Evolutionary conservation across 2,329 filamentous ascomycete genomes (phyloP).

Genomic region (Westerdykella sp.): DNA sequence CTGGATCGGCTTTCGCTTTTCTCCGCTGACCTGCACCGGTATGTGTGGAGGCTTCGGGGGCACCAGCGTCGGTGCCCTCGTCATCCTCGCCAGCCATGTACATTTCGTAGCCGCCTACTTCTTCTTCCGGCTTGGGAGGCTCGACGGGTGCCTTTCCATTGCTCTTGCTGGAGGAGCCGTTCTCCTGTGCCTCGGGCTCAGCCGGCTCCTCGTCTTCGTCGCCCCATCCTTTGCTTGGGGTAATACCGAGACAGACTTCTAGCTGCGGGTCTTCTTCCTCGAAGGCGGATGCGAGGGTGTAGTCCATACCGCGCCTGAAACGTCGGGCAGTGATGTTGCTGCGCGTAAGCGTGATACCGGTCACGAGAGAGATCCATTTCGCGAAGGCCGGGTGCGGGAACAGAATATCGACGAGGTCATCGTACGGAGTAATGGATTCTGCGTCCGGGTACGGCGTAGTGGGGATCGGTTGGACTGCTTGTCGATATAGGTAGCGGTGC

Average conservation of each 20-base stretch:
- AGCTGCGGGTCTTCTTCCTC: constrained; percentile 65
- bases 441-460: constrained; percentile 31
- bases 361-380: constrained; percentile 82
- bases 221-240: constrained; percentile 80
- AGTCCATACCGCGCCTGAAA: constrained; percentile 82
- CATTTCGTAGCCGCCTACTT: constrained; percentile 72
- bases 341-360: constrained; percentile 65
- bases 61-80: constrained; percentile 48
- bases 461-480: constrained; percentile 42
- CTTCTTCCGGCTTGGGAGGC: constrained; percentile 44
- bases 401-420: constrained; percentile 73
- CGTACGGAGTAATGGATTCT: constrained; percentile 48
- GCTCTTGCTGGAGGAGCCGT: constrained; percentile 23
- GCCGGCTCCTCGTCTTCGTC: constrained; percentile 55
- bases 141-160: constrained; percentile 25
- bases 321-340: constrained; percentile 75
- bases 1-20: constrained; percentile 58
- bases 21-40: constrained; percentile 46
- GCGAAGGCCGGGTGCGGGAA: constrained; percentile 81
- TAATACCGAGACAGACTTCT: constrained; percentile 82
- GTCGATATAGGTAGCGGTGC: constrained; percentile 82
- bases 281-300: constrained; percentile 85
- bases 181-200: constrained; percentile 42
- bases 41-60: constrained; percentile 27
- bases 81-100: constrained; percentile 86